Evolutionary conservation across 192 early-diverging fungal genomes (phyloP).

Genomic region (Coemansia sp.): DNA sequence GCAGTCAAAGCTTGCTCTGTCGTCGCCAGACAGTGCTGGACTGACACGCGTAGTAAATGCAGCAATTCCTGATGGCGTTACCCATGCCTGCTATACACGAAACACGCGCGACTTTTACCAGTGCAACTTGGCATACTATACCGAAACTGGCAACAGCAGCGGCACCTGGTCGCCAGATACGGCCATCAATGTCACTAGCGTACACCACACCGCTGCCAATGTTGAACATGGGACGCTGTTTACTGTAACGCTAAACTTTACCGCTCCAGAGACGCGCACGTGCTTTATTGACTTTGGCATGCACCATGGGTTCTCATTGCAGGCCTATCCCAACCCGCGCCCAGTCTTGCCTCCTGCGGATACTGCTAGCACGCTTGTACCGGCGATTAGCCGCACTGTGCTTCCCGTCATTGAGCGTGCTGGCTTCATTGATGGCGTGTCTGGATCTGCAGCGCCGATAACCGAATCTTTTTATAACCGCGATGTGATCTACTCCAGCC

Average conservation of each 20-base stretch:
- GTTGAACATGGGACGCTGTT: conserved; percentile 35
- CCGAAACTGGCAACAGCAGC: not conserved
- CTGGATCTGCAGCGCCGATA: conserved; percentile 19
- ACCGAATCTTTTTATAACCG: conserved; percentile 32
- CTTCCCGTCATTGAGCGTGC: conserved; percentile 53
- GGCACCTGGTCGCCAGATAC: conserved; percentile 30
- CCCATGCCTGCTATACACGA: conserved; percentile 33
- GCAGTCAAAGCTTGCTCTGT: conserved; percentile 26
- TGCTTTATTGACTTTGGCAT: conserved; percentile 55
- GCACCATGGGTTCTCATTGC: conserved; percentile 42
- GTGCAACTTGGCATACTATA: conserved; percentile 24
- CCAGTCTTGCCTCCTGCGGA: conserved; percentile 29
- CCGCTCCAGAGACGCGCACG: conserved; percentile 51
- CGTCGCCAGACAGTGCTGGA: conserved; percentile 51
- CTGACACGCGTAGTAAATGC: conserved; percentile 27
- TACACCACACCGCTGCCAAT: conserved; percentile 16
- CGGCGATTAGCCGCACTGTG: conserved; percentile 28
- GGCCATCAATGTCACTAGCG: conserved; percentile 45
- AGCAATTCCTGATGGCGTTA: conserved; percentile 10
- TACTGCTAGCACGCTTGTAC: not conserved
- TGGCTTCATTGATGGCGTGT: conserved; percentile 23
- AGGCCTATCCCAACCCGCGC: conserved; percentile 52
- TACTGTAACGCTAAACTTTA: conserved; percentile 34
- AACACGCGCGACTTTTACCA: conserved; percentile 43
- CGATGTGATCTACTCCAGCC: conserved; percentile 36